Conservation (phyloP, 2,329 filamentous ascomycete genomes). For the Penicillium sp. region DNA sequence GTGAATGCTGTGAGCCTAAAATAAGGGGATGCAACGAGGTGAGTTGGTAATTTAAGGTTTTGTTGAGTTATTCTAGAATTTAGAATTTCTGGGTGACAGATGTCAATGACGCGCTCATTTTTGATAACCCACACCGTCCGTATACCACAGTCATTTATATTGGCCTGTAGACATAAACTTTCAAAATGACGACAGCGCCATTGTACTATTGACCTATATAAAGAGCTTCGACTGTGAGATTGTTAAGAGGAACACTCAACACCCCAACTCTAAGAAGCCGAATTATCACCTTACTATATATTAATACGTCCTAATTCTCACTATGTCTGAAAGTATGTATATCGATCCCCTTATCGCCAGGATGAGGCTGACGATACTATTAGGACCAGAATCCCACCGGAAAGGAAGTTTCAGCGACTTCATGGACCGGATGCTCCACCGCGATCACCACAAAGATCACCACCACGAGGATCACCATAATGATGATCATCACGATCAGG, state of each 20-base stretch:
- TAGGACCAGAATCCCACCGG: neutral
- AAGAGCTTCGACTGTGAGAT: neutral
- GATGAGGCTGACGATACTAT: neutral
- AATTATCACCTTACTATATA: neutral
- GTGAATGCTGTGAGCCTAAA: no score
- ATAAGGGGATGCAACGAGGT: no score
- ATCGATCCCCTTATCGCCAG: neutral
- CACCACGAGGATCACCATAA: neutral
- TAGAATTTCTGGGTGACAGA: neutral
- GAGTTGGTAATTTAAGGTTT: no score
- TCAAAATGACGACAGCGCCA: neutral
- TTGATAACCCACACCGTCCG: neutral
- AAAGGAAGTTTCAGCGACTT: conserved; percentile 1
- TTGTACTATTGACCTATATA: neutral
- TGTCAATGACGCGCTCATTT: conserved; percentile 2
- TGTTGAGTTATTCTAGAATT: no score
- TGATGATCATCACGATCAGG: neutral
- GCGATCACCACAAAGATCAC: neutral
- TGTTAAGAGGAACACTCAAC: neutral
- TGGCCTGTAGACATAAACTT: neutral
- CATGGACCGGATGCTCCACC: conserved; percentile 2
- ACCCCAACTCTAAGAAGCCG: neutral
- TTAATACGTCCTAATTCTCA: neutral
- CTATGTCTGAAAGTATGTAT: neutral
- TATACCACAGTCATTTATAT: neutral